These are phyloP conservation scores for Middelhovenomyces tepae DNA, from an alignment of 805 yeast species.

Conservation along the genomic window DNA sequence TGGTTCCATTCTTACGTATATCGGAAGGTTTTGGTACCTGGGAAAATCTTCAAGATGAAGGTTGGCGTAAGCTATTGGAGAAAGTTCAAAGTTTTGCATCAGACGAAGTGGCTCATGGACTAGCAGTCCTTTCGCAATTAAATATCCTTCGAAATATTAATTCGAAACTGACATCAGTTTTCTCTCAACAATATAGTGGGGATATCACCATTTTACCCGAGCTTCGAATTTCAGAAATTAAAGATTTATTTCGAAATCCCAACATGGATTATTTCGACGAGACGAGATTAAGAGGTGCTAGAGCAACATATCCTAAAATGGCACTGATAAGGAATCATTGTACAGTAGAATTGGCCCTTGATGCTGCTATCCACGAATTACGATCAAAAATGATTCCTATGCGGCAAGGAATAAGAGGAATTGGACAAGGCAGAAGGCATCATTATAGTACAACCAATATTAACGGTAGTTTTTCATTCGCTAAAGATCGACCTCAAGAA, in stretches of 20 bases:
- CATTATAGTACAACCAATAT: no score
- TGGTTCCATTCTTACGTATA: conserved; percentile 64
- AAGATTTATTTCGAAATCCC: conserved; percentile 69
- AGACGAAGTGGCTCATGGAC: conserved; percentile 68
- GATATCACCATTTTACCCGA: conserved; percentile 90
- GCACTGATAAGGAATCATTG: conserved; percentile 83
- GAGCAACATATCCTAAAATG: conserved; percentile 90
- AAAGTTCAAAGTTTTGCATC: conserved; percentile 47
- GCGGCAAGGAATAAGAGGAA: neutral
- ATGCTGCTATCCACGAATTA: conserved; percentile 61
- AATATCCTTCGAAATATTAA: conserved; percentile 68
- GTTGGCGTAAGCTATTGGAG: conserved; percentile 7
- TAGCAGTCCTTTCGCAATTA: conserved; percentile 64
- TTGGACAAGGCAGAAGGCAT: neutral
- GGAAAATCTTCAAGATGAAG: conserved; percentile 18
- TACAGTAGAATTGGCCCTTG: conserved; percentile 80
- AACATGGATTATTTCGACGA: conserved; percentile 64
- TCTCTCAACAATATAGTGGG: conserved; percentile 85
- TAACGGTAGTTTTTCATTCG: no score
- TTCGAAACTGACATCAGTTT: conserved; percentile 62
- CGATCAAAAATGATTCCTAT: conserved; percentile 31
- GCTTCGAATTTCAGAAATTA: conserved; percentile 45
- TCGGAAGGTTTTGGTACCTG: conserved; percentile 10
- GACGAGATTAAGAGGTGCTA: conserved; percentile 70
- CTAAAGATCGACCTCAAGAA: neutral